A percentile compares a stretch with the other conserved stretches of the same genome.
phyloP scores from a whole-genome alignment of 176 grass and related monocot genomes.

The Paspalum notatum region DNA sequence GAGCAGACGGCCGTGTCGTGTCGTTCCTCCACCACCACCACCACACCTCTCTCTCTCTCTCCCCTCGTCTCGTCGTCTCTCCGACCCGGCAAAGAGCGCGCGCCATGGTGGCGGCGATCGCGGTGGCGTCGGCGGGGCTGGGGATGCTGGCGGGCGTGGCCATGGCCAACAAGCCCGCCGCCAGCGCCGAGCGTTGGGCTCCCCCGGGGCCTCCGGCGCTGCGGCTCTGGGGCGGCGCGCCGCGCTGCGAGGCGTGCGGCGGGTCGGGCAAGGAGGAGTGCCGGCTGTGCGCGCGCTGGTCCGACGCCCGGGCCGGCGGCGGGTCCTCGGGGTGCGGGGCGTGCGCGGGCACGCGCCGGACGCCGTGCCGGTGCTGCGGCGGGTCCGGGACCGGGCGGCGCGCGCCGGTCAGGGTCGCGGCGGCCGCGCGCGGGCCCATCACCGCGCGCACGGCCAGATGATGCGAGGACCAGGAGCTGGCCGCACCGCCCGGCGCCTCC shows the following conservation, averaged over 20 bases:
- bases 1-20: background rate
- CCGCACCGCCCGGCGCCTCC: too few species aligned
- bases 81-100: too few species aligned
- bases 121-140: conserved; percentile 80
- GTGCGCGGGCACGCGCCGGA: conserved; percentile 66
- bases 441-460: background rate
- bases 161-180: conserved; percentile 50
- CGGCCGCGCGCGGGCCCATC: background rate
- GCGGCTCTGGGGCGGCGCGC: conserved; percentile 17
- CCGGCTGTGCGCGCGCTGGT: conserved; percentile 81
- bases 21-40: too few species aligned
- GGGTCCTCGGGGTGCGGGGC: conserved; percentile 58
- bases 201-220: background rate
- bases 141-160: conserved; percentile 79
- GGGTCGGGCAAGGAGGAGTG: conserved; percentile 73
- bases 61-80: too few species aligned
- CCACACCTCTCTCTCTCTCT: too few species aligned
- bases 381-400: conserved; percentile 72
- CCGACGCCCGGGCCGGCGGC: conserved; percentile 48
- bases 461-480: background rate
- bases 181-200: conserved; percentile 19
- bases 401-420: conserved; percentile 49
- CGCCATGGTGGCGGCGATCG: conserved; percentile 64
- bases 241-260: conserved; percentile 74
- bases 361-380: conserved; percentile 78